Conservation (phyloP, 768 basidiomycete genomes). For the Lactarius evosmus region DNA sequence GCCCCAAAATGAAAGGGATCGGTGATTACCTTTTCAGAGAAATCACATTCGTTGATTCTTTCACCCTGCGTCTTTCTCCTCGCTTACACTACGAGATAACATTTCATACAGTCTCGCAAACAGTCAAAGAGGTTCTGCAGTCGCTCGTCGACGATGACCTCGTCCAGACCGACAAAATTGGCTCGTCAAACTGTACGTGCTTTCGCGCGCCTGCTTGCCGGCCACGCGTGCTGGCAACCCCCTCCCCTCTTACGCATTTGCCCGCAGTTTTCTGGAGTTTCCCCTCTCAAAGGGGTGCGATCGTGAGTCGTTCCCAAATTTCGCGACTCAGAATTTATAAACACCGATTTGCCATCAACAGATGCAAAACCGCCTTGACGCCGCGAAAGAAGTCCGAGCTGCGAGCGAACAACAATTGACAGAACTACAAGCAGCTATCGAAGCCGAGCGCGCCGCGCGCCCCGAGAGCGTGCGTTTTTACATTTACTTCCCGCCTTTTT, state of each 20-base stretch:
- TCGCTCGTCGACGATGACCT: slow-evolving; percentile 83
- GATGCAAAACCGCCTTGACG: slow-evolving; percentile 56
- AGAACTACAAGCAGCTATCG: slow-evolving; percentile 48
- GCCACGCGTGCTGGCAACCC: slow-evolving; percentile 28
- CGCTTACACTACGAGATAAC: not conserved
- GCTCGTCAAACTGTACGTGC: slow-evolving; percentile 84
- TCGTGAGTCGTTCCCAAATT: slow-evolving; percentile 43
- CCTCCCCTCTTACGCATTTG: slow-evolving; percentile 27
- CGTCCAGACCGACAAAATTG: slow-evolving; percentile 88
- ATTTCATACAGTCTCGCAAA: slow-evolving; percentile 69
- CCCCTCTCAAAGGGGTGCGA: slow-evolving; percentile 80
- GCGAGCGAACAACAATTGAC: slow-evolving; percentile 45
- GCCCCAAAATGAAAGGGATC: slow-evolving; percentile 87
- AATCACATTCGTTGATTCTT: not conserved
- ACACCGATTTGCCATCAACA: slow-evolving; percentile 29
- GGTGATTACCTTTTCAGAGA: slow-evolving; percentile 44
- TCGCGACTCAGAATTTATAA: not conserved
- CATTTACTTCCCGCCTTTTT: not conserved
- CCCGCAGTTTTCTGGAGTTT: slow-evolving; percentile 90
- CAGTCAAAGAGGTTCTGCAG: slow-evolving; percentile 88
- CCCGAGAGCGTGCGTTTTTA: slow-evolving; percentile 50
- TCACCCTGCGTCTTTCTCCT: not conserved
- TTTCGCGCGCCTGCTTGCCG: slow-evolving; percentile 15
- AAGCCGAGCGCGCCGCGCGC: slow-evolving; percentile 50
- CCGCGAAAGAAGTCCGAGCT: slow-evolving; percentile 46